Percentiles rank a stretch among this genome's conserved stretches.
Conservation (phyloP, 495 filamentous ascomycete genomes). For the Penicillium goetzii region DNA sequence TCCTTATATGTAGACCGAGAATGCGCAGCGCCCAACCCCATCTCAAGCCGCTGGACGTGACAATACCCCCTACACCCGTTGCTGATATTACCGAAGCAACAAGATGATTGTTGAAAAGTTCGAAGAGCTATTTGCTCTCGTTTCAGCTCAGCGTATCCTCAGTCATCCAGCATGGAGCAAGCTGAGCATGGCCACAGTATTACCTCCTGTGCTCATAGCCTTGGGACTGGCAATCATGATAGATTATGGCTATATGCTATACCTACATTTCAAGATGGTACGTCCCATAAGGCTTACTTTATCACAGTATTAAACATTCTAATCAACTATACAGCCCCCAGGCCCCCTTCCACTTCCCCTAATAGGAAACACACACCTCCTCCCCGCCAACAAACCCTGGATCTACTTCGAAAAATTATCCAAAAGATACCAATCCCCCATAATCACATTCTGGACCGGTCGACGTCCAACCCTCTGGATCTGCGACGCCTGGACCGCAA, state of each 20-base stretch:
- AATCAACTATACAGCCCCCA: slow-evolving; percentile 48
- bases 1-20: neutral
- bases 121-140: slow-evolving; percentile 16
- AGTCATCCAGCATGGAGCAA: neutral
- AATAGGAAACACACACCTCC: slow-evolving; percentile 61
- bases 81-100: neutral
- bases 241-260: slow-evolving; percentile 24
- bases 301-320: neutral
- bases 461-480: slow-evolving; percentile 67
- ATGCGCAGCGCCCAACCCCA: neutral
- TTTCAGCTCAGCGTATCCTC: neutral
- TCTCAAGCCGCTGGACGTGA: neutral
- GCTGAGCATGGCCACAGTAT: neutral
- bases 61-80: neutral
- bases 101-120: slow-evolving; percentile 20
- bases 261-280: slow-evolving; percentile 24
- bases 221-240: slow-evolving; percentile 2
- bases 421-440: slow-evolving; percentile 42
- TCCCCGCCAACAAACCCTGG: slow-evolving; percentile 66
- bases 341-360: slow-evolving; percentile 44
- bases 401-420: slow-evolving; percentile 65
- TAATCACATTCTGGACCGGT: slow-evolving; percentile 65
- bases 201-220: neutral
- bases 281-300: neutral
- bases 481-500: slow-evolving; percentile 65